Evolutionary conservation across 331 rosid genomes (phyloP), one percentile per base, ranked within the genome.

Genomic region (Dryas integrifolia): DNA sequence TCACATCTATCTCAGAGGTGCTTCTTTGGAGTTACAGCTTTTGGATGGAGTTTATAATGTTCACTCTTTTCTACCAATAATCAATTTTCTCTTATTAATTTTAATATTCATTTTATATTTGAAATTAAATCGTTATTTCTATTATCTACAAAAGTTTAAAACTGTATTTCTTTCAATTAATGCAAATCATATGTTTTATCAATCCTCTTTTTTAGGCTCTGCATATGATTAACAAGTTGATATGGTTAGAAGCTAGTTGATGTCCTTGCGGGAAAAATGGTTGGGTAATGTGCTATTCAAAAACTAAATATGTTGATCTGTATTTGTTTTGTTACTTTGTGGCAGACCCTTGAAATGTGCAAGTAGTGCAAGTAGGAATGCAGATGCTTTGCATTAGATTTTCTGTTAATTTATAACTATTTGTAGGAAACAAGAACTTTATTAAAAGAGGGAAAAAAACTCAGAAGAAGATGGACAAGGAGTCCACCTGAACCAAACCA

Each of bases 1-100:
- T 87, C 80, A 90, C 97, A 53, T 87, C 98, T 64, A 88, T 93
- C 81, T 91, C 98, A 39, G 98, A 94, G 98, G 98, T 94, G 82
- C 86, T 78, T 82, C 78, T 79, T 46, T 62, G 41, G 58, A 61
- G 70, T 73, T 82, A 4, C 58, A 30, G 21, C 70, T 62, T 65
- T 71, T 71, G 67, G 64, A 55, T 73, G 58, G 14, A 16, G 13
- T 44, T 18, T 38, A 21, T 74, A 63, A 24, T 16, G 13, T 76
- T 70, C 26, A 3, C 21, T 57, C 21, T 72, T 39, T 9, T 56
- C 51, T 63, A 41, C 65, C 73, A 24, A 35, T 64, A 47, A 35
- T 59, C 38, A 35, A 21, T 53, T 11, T 35, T 48, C 40, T 53
- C 11, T 35, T 72, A 5, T 1, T 56, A 1, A 7, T 13, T 74